Percentiles rank a stretch among this genome's conserved stretches.
phyloP scores from a whole-genome alignment of 2,329 filamentous ascomycete genomes.

The Claviceps pusilla region DNA sequence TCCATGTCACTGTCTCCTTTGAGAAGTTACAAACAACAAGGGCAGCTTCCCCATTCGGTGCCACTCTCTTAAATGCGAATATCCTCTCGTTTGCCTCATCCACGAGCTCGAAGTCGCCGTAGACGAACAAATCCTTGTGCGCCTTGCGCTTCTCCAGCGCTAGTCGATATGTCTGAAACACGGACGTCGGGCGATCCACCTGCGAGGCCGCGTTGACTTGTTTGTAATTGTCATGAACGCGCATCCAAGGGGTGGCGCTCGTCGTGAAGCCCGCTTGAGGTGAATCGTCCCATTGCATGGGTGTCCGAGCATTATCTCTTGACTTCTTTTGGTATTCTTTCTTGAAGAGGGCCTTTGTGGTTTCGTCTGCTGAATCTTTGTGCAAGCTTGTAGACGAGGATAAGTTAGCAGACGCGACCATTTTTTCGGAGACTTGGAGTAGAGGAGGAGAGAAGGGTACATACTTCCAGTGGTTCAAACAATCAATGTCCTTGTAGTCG shows the following conservation, averaged over 20 bases:
- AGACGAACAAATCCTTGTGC: conserved; percentile 48
- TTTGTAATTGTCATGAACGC: conserved; percentile 46
- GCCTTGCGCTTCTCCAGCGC: conserved; percentile 46
- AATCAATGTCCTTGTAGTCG: conserved; percentile 55
- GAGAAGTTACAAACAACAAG: conserved; percentile 26
- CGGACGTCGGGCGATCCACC: conserved; percentile 29
- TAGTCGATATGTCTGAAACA: conserved; percentile 46
- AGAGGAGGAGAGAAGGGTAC: conserved; percentile 3
- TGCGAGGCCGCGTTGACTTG: conserved; percentile 48
- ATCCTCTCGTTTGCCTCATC: conserved; percentile 22
- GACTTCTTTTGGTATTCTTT: conserved; percentile 41
- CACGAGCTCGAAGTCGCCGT: conserved; percentile 37
- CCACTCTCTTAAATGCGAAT: conserved; percentile 23
- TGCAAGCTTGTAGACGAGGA: conserved; percentile 15
- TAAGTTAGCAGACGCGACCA: neutral
- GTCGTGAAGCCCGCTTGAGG: conserved; percentile 51
- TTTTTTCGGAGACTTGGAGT: neutral
- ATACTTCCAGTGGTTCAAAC: conserved; percentile 34
- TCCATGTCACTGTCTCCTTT: conserved; percentile 18
- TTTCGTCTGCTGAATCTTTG: conserved; percentile 24
- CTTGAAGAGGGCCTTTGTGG: conserved; percentile 22
- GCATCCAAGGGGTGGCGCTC: conserved; percentile 50
- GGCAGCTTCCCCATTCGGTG: conserved; percentile 16
- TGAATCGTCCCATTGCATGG: conserved; percentile 54
- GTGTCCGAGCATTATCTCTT: conserved; percentile 55